phyloP scores from a whole-genome alignment of 768 basidiomycete species.

The Pleurotus tuoliensis region DNA sequence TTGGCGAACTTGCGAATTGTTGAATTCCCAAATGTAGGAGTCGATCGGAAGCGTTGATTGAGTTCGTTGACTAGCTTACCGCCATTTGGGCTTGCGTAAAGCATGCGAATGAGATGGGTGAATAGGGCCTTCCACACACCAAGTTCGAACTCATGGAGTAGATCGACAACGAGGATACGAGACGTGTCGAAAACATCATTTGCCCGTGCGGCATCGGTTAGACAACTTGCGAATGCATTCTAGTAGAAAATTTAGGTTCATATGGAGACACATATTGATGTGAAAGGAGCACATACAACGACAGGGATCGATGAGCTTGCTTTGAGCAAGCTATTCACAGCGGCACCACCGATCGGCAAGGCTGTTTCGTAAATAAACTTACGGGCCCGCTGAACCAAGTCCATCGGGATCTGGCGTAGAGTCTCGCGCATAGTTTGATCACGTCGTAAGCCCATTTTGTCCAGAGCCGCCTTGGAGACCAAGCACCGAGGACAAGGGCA shows the following conservation, averaged over 20 bases:
- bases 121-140: slow-evolving; percentile 33
- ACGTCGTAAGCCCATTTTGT: slow-evolving; percentile 18
- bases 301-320: not conserved
- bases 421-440: slow-evolving; percentile 5
- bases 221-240: not conserved
- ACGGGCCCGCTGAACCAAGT: not conserved
- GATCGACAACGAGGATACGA: slow-evolving; percentile 26
- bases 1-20: slow-evolving; percentile 31
- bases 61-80: slow-evolving; percentile 9
- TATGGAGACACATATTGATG: not conserved
- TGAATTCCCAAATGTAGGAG: slow-evolving; percentile 24
- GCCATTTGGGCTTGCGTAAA: slow-evolving; percentile 9
- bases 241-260: not conserved
- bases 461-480: slow-evolving; percentile 15
- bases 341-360: not conserved
- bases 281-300: not conserved
- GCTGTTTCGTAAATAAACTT: not conserved
- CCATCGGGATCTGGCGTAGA: not conserved
- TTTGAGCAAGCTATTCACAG: not conserved
- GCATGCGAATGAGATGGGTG: slow-evolving; percentile 25
- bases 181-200: slow-evolving; percentile 9
- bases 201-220: not conserved
- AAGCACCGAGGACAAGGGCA: slow-evolving; percentile 27
- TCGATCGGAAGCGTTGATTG: slow-evolving; percentile 20
- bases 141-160: slow-evolving; percentile 37